These are phyloP conservation scores for Radiomyces spectabilis DNA, from an alignment of 192 early-diverging fungal genomes.

Conservation along the genomic window DNA sequence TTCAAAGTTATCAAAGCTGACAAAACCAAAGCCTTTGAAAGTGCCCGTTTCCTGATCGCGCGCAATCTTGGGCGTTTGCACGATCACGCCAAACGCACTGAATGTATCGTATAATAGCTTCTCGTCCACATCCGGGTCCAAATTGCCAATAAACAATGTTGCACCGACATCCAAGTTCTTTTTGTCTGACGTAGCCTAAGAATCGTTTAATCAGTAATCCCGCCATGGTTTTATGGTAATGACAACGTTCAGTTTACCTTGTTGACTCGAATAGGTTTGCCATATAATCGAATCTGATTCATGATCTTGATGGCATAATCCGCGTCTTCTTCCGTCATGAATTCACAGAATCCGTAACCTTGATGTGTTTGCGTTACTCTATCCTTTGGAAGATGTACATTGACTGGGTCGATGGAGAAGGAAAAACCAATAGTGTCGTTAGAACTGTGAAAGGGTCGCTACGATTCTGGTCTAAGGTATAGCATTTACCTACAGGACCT, in stretches of 20 bases:
- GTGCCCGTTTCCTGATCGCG: constrained; percentile 79
- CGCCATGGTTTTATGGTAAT: too few species aligned
- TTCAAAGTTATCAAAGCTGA: constrained; percentile 90
- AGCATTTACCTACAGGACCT: constrained; percentile 73
- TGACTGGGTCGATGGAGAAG: constrained; percentile 38
- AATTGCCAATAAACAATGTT: constrained; percentile 91
- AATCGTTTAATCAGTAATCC: not conserved
- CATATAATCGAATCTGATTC: constrained; percentile 94
- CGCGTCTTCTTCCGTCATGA: constrained; percentile 87
- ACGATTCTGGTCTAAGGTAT: too few species aligned
- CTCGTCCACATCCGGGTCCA: constrained; percentile 89
- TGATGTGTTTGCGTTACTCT: constrained; percentile 89
- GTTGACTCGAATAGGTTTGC: constrained; percentile 93
- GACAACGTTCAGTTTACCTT: constrained; percentile 58
- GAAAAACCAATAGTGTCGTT: not conserved
- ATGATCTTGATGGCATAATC: constrained; percentile 96
- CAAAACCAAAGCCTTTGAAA: constrained; percentile 91
- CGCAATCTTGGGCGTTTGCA: constrained; percentile 79
- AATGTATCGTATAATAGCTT: constrained; percentile 92
- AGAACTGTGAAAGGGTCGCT: not conserved
- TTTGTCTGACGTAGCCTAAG: constrained; percentile 69
- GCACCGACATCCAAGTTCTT: constrained; percentile 91
- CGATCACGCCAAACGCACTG: constrained; percentile 86
- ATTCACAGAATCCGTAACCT: constrained; percentile 96
- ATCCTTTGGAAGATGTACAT: constrained; percentile 97